phyloP scores from a whole-genome alignment of 1,284 basidiomycete genomes.

The Apiotrichum siamense region DNA sequence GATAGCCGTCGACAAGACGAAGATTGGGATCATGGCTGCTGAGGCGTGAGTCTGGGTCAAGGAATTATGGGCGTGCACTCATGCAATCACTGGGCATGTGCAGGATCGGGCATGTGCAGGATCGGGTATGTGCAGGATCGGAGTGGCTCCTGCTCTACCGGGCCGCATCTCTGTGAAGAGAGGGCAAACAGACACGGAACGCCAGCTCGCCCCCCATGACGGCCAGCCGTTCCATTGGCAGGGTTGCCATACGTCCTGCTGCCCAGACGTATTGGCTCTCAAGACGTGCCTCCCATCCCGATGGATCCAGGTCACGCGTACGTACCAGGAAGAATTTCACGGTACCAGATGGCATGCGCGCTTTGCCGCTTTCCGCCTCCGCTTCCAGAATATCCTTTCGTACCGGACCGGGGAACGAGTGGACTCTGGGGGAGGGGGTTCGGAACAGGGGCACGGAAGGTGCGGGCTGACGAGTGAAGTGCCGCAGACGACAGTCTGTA shows the following conservation, averaged over 20 bases:
- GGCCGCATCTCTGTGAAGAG: too few relatives aligned
- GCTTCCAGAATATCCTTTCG: neutral
- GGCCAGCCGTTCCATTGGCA: too few relatives aligned
- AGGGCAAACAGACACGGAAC: too few relatives aligned
- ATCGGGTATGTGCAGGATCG: too few relatives aligned
- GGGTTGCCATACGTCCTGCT: too few relatives aligned
- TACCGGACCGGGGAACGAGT: conserved; percentile 5
- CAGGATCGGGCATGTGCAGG: too few relatives aligned
- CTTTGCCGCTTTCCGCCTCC: conserved; percentile 9
- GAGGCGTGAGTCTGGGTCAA: conserved; percentile 1
- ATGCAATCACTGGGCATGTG: too few relatives aligned
- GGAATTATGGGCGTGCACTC: neutral
- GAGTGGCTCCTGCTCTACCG: too few relatives aligned
- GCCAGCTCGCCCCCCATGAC: too few relatives aligned
- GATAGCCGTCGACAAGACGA: conserved; percentile 42
- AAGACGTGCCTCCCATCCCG: too few relatives aligned
- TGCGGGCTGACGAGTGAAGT: neutral
- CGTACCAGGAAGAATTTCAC: conserved; percentile 41
- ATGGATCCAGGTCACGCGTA: too few relatives aligned
- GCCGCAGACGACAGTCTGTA: neutral
- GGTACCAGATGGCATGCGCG: conserved; percentile 38
- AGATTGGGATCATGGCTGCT: conserved; percentile 46
- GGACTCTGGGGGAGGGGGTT: conserved; percentile 8
- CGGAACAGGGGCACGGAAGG: conserved; percentile 3
- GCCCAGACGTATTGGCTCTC: too few relatives aligned